Conservation (phyloP, 106 monocot genomes). For the Allium sativum region DNA sequence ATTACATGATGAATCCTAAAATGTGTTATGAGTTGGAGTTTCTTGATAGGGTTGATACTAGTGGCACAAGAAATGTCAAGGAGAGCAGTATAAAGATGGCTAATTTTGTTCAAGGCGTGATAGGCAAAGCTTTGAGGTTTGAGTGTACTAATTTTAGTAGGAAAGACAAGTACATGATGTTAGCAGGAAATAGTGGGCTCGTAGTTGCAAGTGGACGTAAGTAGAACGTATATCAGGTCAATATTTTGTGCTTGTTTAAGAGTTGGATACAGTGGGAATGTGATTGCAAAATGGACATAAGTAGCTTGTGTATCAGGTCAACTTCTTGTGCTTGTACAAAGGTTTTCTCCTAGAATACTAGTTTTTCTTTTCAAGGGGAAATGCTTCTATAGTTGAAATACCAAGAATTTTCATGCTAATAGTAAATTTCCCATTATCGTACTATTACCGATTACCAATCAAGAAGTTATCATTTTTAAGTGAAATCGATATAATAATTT, state of each 20-base stretch:
- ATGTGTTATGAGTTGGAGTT: slow-evolving; percentile 40
- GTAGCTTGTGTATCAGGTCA: too few species aligned
- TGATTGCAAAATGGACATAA: too few species aligned
- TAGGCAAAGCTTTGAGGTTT: slow-evolving; percentile 53
- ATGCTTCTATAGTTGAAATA: not conserved
- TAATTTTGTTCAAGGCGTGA: slow-evolving; percentile 44
- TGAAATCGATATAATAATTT: too few species aligned
- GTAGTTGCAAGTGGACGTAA: slow-evolving; percentile 5
- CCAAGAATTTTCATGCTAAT: too few species aligned
- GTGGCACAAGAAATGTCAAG: slow-evolving; percentile 5
- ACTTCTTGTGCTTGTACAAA: not conserved
- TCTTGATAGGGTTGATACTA: slow-evolving; percentile 19
- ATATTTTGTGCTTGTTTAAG: too few species aligned
- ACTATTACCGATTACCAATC: too few species aligned
- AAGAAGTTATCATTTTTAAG: too few species aligned
- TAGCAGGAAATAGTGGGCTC: slow-evolving; percentile 60
- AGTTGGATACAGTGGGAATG: too few species aligned
- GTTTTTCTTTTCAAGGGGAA: not conserved
- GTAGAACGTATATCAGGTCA: too few species aligned
- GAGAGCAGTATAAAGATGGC: slow-evolving; percentile 31
- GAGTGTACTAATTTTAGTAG: slow-evolving; percentile 50
- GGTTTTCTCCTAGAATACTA: not conserved
- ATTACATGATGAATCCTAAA: slow-evolving; percentile 49
- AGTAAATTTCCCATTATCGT: too few species aligned
- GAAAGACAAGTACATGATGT: slow-evolving; percentile 77